phyloP scores from a whole-genome alignment of 2,329 filamentous ascomycete species.

The Cytospora schulzeri region DNA sequence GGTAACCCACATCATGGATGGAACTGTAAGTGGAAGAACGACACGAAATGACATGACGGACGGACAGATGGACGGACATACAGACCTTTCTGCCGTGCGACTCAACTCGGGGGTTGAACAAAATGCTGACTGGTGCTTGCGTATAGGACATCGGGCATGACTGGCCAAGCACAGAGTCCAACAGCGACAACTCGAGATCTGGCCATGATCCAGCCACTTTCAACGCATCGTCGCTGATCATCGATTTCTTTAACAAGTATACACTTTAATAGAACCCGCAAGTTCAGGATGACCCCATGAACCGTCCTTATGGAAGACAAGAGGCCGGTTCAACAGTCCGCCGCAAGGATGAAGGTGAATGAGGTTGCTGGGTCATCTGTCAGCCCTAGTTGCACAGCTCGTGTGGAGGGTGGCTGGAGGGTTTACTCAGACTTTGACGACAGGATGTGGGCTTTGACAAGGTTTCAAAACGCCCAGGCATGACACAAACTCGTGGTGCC shows the following conservation, averaged over 20 bases:
- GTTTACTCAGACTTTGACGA: background rate
- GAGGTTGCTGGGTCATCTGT: background rate
- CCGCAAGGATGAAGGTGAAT: background rate
- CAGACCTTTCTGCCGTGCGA: background rate
- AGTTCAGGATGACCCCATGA: too few species aligned
- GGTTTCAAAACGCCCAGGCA: conserved; percentile 6
- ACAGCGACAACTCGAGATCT: conserved; percentile 27
- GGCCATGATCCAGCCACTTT: conserved; percentile 29
- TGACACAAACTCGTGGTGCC: conserved; percentile 5
- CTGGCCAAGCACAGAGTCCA: conserved; percentile 28
- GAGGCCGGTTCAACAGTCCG: background rate
- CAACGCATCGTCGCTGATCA: conserved; percentile 28
- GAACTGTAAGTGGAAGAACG: conserved; percentile 27
- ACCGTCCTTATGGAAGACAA: too few species aligned
- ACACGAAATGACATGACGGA: background rate
- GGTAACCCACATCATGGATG: conserved; percentile 39
- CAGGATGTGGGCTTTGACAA: conserved; percentile 7
- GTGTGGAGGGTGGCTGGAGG: background rate
- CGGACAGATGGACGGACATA: too few species aligned
- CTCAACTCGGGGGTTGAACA: background rate
- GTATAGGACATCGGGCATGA: conserved; percentile 28
- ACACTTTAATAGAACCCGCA: background rate
- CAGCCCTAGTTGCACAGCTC: background rate
- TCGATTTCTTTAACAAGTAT: conserved; percentile 28
- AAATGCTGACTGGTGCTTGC: conserved; percentile 6